These are phyloP conservation scores for Ilyonectria robusta DNA, from an alignment of 2,329 filamentous ascomycete species.

Conservation along the genomic window DNA sequence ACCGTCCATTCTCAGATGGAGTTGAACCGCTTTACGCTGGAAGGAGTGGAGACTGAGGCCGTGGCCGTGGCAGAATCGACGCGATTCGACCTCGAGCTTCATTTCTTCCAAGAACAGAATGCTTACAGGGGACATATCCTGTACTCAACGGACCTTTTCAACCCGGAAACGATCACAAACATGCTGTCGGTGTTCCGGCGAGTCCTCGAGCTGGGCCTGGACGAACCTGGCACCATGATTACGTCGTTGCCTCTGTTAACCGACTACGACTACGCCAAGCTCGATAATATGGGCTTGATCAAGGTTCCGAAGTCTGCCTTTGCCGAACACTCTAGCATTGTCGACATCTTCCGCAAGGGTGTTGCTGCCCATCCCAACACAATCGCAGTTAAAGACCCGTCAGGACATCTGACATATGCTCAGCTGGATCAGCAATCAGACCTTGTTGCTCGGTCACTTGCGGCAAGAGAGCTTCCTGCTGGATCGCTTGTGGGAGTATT, in stretches of 20 bases:
- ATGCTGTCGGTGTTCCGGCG: conserved; percentile 36
- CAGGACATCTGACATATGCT: conserved; percentile 34
- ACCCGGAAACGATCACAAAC: conserved; percentile 30
- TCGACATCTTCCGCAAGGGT: conserved; percentile 42
- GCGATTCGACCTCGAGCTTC: conserved; percentile 44
- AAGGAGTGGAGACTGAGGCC: conserved; percentile 25
- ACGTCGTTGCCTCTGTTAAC: conserved; percentile 21
- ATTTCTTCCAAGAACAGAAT: conserved; percentile 33
- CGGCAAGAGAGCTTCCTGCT: conserved; percentile 5
- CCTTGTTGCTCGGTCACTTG: conserved; percentile 35
- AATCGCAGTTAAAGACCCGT: conserved; percentile 38
- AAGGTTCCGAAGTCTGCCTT: conserved; percentile 33
- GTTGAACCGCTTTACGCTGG: conserved; percentile 18
- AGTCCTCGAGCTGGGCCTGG: conserved; percentile 31
- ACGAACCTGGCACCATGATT: conserved; percentile 24
- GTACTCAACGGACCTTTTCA: conserved; percentile 38
- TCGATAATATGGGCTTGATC: conserved; percentile 37
- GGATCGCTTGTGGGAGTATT: conserved; percentile 41
- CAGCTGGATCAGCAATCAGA: conserved; percentile 36
- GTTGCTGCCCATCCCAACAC: conserved; percentile 23
- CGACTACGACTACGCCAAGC: not conserved
- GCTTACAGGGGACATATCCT: conserved; percentile 23
- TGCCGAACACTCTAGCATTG: conserved; percentile 37
- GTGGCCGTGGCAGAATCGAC: conserved; percentile 4
- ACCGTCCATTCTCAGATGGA: conserved; percentile 34